phyloP scores from a whole-genome alignment of 1,139 yeast species.

The Geotrichum phurueaensis region DNA sequence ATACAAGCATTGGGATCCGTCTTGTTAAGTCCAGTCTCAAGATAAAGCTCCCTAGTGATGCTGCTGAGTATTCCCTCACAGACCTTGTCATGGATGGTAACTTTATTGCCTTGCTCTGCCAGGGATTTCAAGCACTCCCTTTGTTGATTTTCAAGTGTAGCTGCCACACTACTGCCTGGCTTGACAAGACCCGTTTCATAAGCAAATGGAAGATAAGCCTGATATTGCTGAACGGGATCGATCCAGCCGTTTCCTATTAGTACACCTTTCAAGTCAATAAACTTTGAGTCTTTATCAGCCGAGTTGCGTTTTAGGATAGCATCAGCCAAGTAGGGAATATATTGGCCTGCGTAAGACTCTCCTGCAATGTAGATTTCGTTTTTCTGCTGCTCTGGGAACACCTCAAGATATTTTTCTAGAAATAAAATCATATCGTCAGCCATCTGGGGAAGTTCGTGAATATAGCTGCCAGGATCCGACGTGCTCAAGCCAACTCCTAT shows the following conservation, averaged over 20 bases:
- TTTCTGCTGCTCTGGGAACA: constrained; percentile 65
- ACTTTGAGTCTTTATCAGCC: constrained; percentile 14
- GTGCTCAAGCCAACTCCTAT: constrained; percentile 87
- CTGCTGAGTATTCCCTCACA: constrained; percentile 32
- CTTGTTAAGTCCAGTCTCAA: constrained; percentile 20
- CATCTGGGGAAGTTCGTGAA: constrained; percentile 50
- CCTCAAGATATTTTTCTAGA: constrained; percentile 55
- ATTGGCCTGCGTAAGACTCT: constrained; percentile 96
- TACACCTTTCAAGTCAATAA: constrained; percentile 53
- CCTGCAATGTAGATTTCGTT: constrained; percentile 80
- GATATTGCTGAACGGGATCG: constrained; percentile 76
- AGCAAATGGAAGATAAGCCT: constrained; percentile 72
- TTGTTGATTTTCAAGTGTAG: constrained; percentile 31
- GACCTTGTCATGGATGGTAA: constrained; percentile 27
- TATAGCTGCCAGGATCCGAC: constrained; percentile 44
- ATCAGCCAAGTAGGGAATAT: constrained; percentile 79
- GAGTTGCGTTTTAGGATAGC: constrained; percentile 50
- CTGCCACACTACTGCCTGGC: constrained; percentile 26
- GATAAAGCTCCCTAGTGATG: constrained; percentile 21
- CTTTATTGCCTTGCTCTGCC: constrained; percentile 23
- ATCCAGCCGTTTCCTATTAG: constrained; percentile 94
- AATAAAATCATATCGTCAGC: constrained; percentile 59
- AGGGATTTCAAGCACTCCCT: constrained; percentile 25
- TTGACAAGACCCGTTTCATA: constrained; percentile 53
- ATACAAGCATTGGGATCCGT: constrained; percentile 44